These are phyloP conservation scores for Dendryphion nanum DNA, from an alignment of 2,329 filamentous ascomycete species.

Conservation along the genomic window DNA sequence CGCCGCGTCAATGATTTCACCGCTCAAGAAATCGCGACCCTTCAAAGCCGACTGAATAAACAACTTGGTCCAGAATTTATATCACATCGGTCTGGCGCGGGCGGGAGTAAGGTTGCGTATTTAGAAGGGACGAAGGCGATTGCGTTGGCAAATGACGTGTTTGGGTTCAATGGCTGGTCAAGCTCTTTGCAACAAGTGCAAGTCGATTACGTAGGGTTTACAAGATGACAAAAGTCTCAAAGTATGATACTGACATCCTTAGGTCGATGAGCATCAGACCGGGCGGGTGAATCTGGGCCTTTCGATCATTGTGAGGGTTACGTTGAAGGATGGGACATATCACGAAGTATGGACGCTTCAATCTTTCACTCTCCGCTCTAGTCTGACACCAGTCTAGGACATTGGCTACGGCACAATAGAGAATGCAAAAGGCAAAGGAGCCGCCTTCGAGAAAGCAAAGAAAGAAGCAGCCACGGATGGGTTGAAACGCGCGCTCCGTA, in stretches of 20 bases:
- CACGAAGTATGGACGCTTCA: slow-evolving; percentile 63
- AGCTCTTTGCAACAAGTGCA: slow-evolving; percentile 93
- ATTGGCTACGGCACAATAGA: slow-evolving; percentile 96
- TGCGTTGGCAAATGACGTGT: slow-evolving; percentile 88
- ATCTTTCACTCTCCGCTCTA: neutral
- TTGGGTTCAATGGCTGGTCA: slow-evolving; percentile 97
- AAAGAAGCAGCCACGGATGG: slow-evolving; percentile 97
- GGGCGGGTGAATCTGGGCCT: slow-evolving; percentile 80
- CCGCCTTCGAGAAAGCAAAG: slow-evolving; percentile 97
- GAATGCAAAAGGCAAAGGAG: slow-evolving; percentile 91
- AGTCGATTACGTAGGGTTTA: slow-evolving; percentile 73
- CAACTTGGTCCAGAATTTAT: slow-evolving; percentile 96
- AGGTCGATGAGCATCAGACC: slow-evolving; percentile 78
- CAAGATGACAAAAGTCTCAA: neutral
- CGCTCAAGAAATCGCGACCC: slow-evolving; percentile 82
- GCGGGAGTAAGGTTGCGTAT: slow-evolving; percentile 86
- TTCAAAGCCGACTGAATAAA: slow-evolving; percentile 84
- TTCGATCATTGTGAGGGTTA: slow-evolving; percentile 87
- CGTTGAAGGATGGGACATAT: slow-evolving; percentile 87
- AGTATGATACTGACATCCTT: slow-evolving; percentile 1
- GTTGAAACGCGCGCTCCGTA: slow-evolving; percentile 83
- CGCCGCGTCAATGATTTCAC: slow-evolving; percentile 77
- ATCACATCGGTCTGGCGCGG: slow-evolving; percentile 78
- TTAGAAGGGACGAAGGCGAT: slow-evolving; percentile 96
- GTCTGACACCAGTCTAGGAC: slow-evolving; percentile 53